phyloP scores from a whole-genome alignment of 2,329 filamentous ascomycete species.

The Magnaporthiopsis incrustans region DNA sequence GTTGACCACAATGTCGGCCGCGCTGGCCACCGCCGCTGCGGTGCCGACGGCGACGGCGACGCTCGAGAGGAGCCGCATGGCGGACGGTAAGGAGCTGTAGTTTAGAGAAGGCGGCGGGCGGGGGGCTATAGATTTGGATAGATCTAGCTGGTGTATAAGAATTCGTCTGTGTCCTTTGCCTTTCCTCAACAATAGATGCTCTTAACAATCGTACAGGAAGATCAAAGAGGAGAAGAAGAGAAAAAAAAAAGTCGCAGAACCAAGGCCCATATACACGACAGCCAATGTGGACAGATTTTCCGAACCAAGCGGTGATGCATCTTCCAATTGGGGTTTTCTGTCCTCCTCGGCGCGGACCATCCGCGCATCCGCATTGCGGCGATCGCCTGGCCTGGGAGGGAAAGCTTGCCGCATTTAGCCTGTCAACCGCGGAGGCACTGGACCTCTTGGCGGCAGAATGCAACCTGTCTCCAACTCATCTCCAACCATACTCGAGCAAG shows the following conservation, averaged over 20 bases:
- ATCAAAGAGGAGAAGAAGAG: background rate
- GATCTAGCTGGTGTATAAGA: background rate
- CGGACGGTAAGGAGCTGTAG: background rate
- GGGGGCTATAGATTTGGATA: background rate
- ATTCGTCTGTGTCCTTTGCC: too few species aligned
- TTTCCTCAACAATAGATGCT: background rate
- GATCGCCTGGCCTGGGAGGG: background rate
- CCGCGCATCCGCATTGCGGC: background rate
- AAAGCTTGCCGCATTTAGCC: background rate
- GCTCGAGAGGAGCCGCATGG: constrained; percentile 1
- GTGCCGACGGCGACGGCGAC: constrained; percentile 4
- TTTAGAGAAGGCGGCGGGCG: background rate
- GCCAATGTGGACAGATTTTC: background rate
- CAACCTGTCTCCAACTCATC: too few species aligned
- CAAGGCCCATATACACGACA: background rate
- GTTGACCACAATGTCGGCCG: constrained; percentile 6
- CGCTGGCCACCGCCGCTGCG: background rate
- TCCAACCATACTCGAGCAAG: background rate
- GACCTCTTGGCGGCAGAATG: background rate
- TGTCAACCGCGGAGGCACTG: background rate
- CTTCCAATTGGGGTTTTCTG: background rate
- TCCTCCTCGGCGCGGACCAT: background rate
- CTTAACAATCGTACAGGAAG: background rate
- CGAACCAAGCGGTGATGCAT: background rate
- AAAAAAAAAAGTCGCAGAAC: background rate